A percentile compares a stretch with the other conserved stretches of the same genome.
Evolutionary conservation across 208 protist genomes (phyloP).

Genomic region (Borovskyia barvae): DNA sequence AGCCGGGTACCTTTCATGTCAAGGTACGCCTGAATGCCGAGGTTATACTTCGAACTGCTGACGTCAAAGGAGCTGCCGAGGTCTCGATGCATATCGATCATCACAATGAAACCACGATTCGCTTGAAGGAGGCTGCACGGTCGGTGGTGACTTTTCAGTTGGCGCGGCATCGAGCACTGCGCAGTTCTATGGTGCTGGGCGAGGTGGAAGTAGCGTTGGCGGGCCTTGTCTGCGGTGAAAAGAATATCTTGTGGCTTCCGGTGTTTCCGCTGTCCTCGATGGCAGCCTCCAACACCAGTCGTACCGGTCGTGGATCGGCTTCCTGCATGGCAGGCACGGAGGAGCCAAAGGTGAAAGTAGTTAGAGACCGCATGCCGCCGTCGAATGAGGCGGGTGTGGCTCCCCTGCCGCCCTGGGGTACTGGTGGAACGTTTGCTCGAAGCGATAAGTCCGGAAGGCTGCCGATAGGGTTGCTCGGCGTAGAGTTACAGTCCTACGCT

Average conservation of each 20-base stretch:
- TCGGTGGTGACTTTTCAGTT: slow-evolving; percentile 57
- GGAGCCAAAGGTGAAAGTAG: slow-evolving; percentile 17
- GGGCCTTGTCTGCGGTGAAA: slow-evolving; percentile 55
- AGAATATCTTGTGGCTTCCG: slow-evolving; percentile 69
- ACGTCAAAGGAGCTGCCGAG: slow-evolving; percentile 25
- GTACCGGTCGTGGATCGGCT: not conserved
- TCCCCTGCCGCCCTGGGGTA: slow-evolving; percentile 1
- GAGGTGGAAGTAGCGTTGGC: slow-evolving; percentile 49
- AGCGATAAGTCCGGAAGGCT: not conserved
- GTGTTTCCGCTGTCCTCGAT: slow-evolving; percentile 27
- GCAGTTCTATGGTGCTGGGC: slow-evolving; percentile 37
- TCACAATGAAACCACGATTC: slow-evolving; percentile 62
- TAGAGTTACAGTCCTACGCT: slow-evolving; percentile 74
- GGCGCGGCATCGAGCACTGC: slow-evolving; percentile 34
- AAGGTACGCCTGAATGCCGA: slow-evolving; percentile 61
- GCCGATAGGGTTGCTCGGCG: slow-evolving; percentile 43
- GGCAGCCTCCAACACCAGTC: not conserved
- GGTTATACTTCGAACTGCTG: slow-evolving; percentile 52
- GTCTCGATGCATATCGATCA: slow-evolving; percentile 53
- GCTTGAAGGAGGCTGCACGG: slow-evolving; percentile 41
- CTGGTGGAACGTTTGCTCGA: no score
- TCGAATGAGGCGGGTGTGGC: not conserved
- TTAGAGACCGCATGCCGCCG: slow-evolving; percentile 24
- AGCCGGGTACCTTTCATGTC: slow-evolving; percentile 51
- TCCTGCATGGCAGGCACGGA: not conserved